Conservation (phyloP, 2,329 filamentous ascomycete genomes). For the Metarhizium humberi region DNA sequence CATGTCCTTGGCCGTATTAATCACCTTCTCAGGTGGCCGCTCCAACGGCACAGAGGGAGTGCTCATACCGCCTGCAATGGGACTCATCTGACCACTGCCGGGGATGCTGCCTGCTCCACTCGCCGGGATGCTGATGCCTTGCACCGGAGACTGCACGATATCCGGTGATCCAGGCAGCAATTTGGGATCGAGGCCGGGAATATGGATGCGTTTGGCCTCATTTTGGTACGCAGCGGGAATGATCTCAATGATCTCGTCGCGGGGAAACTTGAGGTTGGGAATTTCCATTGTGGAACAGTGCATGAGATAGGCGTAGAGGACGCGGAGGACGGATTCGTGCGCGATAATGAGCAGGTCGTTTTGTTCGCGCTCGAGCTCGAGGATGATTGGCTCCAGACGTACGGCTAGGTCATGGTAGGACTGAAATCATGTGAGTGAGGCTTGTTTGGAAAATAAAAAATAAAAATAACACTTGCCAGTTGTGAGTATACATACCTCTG, state of each 20-base stretch:
- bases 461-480: not conserved
- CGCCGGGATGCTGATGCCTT: conserved; percentile 21
- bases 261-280: conserved; percentile 83
- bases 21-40: conserved; percentile 37
- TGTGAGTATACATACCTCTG: conserved; percentile 53
- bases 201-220: conserved; percentile 81
- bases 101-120: conserved; percentile 20
- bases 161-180: conserved; percentile 72
- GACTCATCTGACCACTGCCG: conserved; percentile 30
- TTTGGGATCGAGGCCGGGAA: conserved; percentile 56
- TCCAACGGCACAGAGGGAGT: conserved; percentile 34
- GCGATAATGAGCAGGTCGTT: conserved; percentile 98
- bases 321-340: conserved; percentile 93
- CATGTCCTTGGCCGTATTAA: conserved; percentile 40
- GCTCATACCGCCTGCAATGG: conserved; percentile 38
- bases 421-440: conserved; percentile 31
- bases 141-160: conserved; percentile 70
- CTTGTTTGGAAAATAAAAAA: not conserved
- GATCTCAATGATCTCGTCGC: conserved; percentile 97
- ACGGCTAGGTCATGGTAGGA: conserved; percentile 99
- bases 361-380: conserved; percentile 92
- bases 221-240: conserved; percentile 97
- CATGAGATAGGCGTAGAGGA: conserved; percentile 97
- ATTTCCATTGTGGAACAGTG: conserved; percentile 95
- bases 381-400: conserved; percentile 91